Base-by-base conservation (phyloP, 2,329 filamentous ascomycete genomes). In the Pestalotiopsis sp. region DNA sequence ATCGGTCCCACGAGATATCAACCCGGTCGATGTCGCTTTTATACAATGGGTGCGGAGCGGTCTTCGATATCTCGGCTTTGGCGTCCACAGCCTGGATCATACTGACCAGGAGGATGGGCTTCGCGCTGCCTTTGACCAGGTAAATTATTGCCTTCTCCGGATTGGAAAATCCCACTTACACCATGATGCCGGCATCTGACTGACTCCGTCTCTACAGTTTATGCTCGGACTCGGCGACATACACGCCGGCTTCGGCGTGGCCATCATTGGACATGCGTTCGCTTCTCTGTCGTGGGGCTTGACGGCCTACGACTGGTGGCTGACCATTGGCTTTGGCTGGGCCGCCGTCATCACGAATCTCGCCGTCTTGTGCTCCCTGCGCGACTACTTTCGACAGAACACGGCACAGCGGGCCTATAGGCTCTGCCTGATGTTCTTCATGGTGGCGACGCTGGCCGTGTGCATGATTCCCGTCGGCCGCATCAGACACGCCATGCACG, bases 231-330 rank as follows among this genome's bases (percentile, higher is more conserved):
- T 76, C 39, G 74, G 70, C 45, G 74, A 76, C 38, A 66, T 73
- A 14, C 73, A 75, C 66, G 72, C 74, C 27, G 73, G 72, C 20
- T 72, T 74, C 64, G 73, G 73, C 25, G 64, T 75, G 27, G 72
- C 73, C 7, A 61, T 75, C 58, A 71, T 76, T 61, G 66, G 64
- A n/a, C 74, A 74, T 61, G 73, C 70, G 25, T 74, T 71, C 61
- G 56, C 57, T 14, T 70, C 73, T 12, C 65, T 76, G 20, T 38
- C 68, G 11, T 66, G 69, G 31, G 73, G 71, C 38, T 52, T 75
- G 31, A 74, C 73, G 13, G 72, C 73, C 36, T 75, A 74, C 64
- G 68, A 71, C 66, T 76, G 74, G 74, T 76, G 74, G 74, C 70
- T 73, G 23, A 70, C 73, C 20, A 68, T 75, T 25, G 74, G 73